Evolutionary conservation across 2,329 filamentous ascomycete genomes (phyloP).

Genomic region (Aspergillus sp.): DNA sequence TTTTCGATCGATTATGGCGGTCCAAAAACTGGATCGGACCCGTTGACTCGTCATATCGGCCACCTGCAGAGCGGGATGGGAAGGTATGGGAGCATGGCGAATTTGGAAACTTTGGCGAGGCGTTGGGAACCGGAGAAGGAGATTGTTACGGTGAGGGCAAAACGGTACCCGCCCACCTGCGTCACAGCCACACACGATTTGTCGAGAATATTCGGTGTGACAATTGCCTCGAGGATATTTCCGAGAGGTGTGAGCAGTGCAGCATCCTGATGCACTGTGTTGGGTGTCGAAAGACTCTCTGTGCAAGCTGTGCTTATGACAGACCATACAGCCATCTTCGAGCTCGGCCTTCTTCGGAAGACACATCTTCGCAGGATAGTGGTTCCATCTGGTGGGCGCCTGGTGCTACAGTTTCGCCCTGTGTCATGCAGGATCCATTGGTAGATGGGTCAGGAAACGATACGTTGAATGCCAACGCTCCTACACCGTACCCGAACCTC

Average conservation of each 20-base stretch:
- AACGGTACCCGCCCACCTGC: constrained; percentile 49
- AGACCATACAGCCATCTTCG: constrained; percentile 40
- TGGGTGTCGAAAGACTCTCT: constrained; percentile 56
- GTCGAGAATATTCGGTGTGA: constrained; percentile 51
- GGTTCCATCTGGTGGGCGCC: constrained; percentile 56
- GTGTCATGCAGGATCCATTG: constrained; percentile 52
- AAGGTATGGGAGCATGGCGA: constrained; percentile 55
- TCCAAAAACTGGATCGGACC: constrained; percentile 55
- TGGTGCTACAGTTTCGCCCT: constrained; percentile 50
- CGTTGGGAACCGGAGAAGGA: constrained; percentile 47
- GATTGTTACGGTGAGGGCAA: constrained; percentile 48
- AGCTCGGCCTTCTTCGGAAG: constrained; percentile 6
- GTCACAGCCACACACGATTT: constrained; percentile 50
- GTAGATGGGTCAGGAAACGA: constrained; percentile 23
- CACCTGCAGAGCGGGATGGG: constrained; percentile 40
- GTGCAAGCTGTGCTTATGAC: constrained; percentile 56
- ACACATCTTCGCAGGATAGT: constrained; percentile 4
- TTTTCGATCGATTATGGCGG: constrained; percentile 56
- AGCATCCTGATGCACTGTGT: constrained; percentile 59
- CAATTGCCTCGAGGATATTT: constrained; percentile 49
- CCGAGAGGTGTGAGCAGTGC: constrained; percentile 56
- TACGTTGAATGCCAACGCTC: constrained; percentile 29
- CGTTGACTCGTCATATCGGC: constrained; percentile 19
- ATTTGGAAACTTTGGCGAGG: constrained; percentile 51
- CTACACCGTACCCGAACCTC: constrained; percentile 42